Conservation (phyloP, 345 rosid genomes). For the Nasturtium officinale region DNA sequence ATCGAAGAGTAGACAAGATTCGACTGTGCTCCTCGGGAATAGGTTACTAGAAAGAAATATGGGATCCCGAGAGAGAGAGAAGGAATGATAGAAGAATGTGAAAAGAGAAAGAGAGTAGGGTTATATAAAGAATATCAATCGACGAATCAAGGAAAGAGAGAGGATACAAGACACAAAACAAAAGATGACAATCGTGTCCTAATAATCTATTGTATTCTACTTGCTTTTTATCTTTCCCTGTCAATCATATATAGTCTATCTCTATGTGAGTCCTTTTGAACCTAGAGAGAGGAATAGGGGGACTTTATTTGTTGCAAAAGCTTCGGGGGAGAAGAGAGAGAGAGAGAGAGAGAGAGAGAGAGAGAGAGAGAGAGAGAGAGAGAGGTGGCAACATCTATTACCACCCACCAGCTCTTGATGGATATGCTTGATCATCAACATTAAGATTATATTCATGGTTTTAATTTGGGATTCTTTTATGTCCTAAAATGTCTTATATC, state of each 20-base stretch:
- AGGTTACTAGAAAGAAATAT: constrained; percentile 46
- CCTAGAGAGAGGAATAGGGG: constrained; percentile 40
- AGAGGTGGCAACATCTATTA: constrained; percentile 46
- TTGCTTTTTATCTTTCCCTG: constrained; percentile 40
- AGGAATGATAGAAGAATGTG: constrained; percentile 45
- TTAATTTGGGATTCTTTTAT: constrained; percentile 9
- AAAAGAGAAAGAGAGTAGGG: constrained; percentile 56
- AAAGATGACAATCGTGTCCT: constrained; percentile 62
- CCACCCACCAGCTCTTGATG: constrained; percentile 79
- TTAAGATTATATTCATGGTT: constrained; percentile 18
- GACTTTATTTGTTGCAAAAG: constrained; percentile 87
- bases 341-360: constrained; percentile 44
- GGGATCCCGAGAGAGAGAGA: constrained; percentile 69
- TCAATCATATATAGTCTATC: constrained; percentile 39
- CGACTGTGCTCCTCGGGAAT: constrained; percentile 46
- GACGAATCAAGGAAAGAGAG: constrained; percentile 32
- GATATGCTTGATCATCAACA: constrained; percentile 47
- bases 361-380: constrained; percentile 32
- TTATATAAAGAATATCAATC: constrained; percentile 55
- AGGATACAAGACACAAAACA: constrained; percentile 40
- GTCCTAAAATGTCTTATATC: constrained; percentile 8
- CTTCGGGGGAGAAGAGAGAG: constrained; percentile 53
- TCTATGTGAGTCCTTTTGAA: constrained; percentile 34
- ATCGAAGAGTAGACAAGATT: constrained; percentile 35
- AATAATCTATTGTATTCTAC: constrained; percentile 48